Evolutionary conservation across 352 stramenopile genomes (phyloP).

Genomic region (Phytophthora pistaciae): DNA sequence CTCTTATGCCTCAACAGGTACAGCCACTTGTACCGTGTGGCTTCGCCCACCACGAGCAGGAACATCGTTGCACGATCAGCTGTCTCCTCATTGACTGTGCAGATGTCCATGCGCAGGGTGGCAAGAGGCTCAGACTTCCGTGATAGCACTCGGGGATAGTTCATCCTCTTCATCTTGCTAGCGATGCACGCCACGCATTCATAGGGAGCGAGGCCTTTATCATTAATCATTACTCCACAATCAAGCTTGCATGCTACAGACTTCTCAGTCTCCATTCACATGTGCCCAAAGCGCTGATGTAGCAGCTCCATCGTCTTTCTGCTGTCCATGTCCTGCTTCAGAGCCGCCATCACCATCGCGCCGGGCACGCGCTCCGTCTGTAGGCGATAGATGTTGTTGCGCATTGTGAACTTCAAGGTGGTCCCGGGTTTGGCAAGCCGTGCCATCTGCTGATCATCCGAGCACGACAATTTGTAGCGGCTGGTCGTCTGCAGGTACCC

Average conservation of each 20-base stretch:
- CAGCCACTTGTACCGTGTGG: constrained; percentile 21
- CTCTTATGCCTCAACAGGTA: constrained; percentile 15
- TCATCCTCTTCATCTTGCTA: constrained; percentile 13
- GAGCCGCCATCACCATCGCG: constrained; percentile 1
- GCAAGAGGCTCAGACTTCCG: constrained; percentile 1
- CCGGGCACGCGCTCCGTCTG: not conserved
- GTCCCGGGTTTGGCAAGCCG: constrained; percentile 11
- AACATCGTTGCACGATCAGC: constrained; percentile 13
- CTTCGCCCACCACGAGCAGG: constrained; percentile 24
- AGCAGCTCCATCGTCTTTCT: constrained; percentile 17
- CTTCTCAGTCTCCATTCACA: constrained; percentile 10
- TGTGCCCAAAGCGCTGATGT: constrained; percentile 10
- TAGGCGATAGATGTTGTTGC: constrained; percentile 16
- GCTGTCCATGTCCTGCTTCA: constrained; percentile 1
- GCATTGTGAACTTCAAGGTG: constrained; percentile 12
- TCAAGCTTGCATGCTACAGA: constrained; percentile 6
- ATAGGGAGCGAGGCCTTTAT: constrained; percentile 6
- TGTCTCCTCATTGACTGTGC: constrained; percentile 6
- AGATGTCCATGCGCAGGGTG: constrained; percentile 8
- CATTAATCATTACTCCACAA: constrained; percentile 19
- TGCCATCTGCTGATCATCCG: not conserved
- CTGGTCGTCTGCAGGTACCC: constrained; percentile 13
- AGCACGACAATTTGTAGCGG: constrained; percentile 10
- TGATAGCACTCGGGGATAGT: not conserved
- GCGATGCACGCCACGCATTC: constrained; percentile 10